Conservation (phyloP, 805 yeast species). For the Cyberlindnera mississippiensis region DNA sequence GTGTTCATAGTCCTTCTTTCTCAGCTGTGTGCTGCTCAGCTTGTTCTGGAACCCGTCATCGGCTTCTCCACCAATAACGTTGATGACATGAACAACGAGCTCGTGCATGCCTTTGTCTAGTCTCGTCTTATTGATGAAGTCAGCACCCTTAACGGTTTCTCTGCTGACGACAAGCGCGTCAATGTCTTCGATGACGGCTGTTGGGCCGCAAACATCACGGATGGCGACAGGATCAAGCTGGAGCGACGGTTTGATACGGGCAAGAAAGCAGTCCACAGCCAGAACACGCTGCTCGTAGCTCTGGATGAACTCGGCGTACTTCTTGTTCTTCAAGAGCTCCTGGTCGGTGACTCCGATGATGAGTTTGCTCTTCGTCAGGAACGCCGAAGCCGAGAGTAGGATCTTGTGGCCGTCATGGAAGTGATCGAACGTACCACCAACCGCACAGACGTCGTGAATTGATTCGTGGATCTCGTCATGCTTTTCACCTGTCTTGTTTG, state of each 20-base stretch:
- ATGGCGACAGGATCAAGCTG: slow-evolving; percentile 55
- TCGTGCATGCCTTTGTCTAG: slow-evolving; percentile 46
- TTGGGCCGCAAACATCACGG: slow-evolving; percentile 91
- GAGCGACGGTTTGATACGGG: slow-evolving; percentile 42
- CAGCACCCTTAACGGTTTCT: slow-evolving; percentile 78
- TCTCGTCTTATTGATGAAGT: slow-evolving; percentile 64
- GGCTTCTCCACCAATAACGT: slow-evolving; percentile 63
- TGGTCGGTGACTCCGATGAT: slow-evolving; percentile 86
- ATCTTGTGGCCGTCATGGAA: slow-evolving; percentile 94
- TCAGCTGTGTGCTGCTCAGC: slow-evolving; percentile 78
- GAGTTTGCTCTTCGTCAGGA: slow-evolving; percentile 48
- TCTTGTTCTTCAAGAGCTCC: slow-evolving; percentile 67
- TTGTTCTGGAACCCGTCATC: slow-evolving; percentile 62
- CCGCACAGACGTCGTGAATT: slow-evolving; percentile 44
- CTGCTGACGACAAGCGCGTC: slow-evolving; percentile 77
- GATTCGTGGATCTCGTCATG: slow-evolving; percentile 23
- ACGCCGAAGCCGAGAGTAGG: slow-evolving; percentile 67
- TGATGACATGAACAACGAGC: slow-evolving; percentile 50
- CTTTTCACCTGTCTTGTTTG: slow-evolving; percentile 6
- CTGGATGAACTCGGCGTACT: slow-evolving; percentile 63
- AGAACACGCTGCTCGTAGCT: slow-evolving; percentile 47
- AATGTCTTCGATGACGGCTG: slow-evolving; percentile 68
- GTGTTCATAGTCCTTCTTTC: slow-evolving; percentile 34
- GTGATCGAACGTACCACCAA: slow-evolving; percentile 98
- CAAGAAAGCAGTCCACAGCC: slow-evolving; percentile 47